Conservation (phyloP, 495 filamentous ascomycete genomes). For the Xylaria telfairii region DNA sequence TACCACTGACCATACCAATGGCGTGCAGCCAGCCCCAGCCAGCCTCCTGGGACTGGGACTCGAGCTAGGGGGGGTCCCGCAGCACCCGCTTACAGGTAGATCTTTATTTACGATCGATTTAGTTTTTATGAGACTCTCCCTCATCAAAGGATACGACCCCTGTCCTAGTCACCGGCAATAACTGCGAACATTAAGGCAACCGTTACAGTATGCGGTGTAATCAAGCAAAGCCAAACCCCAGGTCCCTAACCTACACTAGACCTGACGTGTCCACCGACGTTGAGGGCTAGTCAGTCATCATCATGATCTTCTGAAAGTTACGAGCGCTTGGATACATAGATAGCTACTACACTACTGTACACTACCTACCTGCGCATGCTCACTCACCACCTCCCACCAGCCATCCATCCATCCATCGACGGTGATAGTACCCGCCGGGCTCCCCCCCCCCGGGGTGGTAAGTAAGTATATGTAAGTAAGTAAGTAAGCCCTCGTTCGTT, state of each 20-base stretch:
- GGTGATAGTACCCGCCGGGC: neutral
- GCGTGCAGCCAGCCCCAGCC: constrained; percentile 23
- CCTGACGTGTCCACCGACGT: neutral
- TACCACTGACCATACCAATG: constrained; percentile 21
- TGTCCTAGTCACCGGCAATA: constrained; percentile 17
- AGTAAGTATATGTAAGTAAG: no score
- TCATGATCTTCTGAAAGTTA: constrained; percentile 3
- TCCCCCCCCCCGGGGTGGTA: neutral
- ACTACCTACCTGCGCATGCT: no score
- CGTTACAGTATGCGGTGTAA: constrained; percentile 14
- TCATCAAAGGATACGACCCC: neutral
- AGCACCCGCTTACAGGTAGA: constrained; percentile 23
- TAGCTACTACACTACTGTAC: neutral
- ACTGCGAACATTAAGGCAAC: neutral
- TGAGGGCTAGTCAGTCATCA: neutral
- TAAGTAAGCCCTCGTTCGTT: no score
- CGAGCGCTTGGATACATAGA: constrained; percentile 8
- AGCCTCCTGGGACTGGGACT: constrained; percentile 19
- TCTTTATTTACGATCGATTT: constrained; percentile 30
- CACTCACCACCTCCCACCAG: neutral
- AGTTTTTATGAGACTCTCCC: constrained; percentile 1
- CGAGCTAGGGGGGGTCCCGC: constrained; percentile 22
- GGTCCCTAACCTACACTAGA: neutral
- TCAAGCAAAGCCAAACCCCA: constrained; percentile 2
- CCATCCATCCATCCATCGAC: neutral